phyloP scores from a whole-genome alignment of 805 yeast genomes.

The Candida anglica region DNA sequence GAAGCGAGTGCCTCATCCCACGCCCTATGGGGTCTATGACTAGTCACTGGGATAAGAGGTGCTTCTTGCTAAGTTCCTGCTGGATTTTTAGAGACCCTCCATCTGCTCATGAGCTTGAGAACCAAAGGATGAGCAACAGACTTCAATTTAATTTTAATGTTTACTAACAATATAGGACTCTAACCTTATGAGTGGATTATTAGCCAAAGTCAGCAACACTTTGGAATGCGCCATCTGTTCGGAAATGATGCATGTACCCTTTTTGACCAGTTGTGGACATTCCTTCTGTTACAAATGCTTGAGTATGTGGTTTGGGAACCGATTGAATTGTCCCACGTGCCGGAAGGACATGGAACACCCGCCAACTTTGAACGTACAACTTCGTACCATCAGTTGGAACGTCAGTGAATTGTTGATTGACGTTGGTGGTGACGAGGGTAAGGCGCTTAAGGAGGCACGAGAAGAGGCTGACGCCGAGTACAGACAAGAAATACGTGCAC shows the following conservation, averaged over 20 bases:
- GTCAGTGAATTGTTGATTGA: conserved; percentile 38
- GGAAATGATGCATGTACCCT: conserved; percentile 65
- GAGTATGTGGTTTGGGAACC: conserved; percentile 56
- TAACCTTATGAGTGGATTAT: conserved; percentile 9
- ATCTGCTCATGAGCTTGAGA: too few relatives aligned
- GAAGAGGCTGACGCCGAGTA: conserved; percentile 29
- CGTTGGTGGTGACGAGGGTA: conserved; percentile 20
- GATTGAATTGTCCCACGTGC: conserved; percentile 67
- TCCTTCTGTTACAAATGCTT: conserved; percentile 67
- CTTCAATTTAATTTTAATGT: too few relatives aligned
- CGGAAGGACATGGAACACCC: conserved; percentile 42
- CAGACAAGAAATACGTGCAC: conserved; percentile 34
- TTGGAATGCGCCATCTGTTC: conserved; percentile 64
- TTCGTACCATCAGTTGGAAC: conserved; percentile 43
- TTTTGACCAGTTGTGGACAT: conserved; percentile 66
- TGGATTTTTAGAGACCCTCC: too few relatives aligned
- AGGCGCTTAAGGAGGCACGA: conserved; percentile 12
- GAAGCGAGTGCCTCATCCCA: too few relatives aligned
- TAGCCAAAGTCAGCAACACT: conserved; percentile 21
- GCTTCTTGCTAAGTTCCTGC: too few relatives aligned
- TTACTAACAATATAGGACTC: too few relatives aligned
- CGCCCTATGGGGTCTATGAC: too few relatives aligned
- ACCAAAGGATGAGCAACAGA: too few relatives aligned
- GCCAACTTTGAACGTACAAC: conserved; percentile 51
- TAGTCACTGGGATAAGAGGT: too few relatives aligned